Evolutionary conservation across 129 eudicot species (phyloP).

Genomic region (Tanacetum coccineum): DNA sequence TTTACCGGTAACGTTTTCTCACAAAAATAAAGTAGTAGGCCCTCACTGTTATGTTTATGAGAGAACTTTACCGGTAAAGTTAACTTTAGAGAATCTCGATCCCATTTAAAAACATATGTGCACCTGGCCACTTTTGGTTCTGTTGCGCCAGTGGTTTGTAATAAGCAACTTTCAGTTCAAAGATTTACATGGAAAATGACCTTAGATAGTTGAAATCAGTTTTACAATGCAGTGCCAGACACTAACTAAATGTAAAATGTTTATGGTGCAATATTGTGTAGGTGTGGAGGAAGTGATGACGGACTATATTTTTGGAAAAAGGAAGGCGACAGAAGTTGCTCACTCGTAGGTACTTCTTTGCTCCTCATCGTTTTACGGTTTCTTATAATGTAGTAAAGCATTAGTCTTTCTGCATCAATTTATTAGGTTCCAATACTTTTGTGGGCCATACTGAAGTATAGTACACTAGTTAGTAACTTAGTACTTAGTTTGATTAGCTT

Average conservation of each 20-base stretch:
- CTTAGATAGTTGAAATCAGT: too few species aligned
- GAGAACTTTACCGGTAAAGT: too few species aligned
- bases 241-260: background rate
- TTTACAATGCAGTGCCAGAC: too few species aligned
- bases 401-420: background rate
- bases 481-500: background rate
- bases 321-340: slow-evolving; percentile 81
- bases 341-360: slow-evolving; percentile 72
- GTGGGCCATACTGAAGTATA: background rate
- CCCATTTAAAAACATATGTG: too few species aligned
- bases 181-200: too few species aligned
- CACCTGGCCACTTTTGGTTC: too few species aligned
- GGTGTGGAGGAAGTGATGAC: slow-evolving; percentile 61
- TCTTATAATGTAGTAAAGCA: background rate
- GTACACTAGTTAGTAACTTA: background rate
- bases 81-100: too few species aligned
- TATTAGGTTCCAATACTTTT: background rate
- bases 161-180: too few species aligned
- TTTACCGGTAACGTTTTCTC: too few species aligned
- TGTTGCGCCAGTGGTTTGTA: too few species aligned
- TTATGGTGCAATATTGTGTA: background rate
- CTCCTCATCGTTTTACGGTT: background rate
- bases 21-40: too few species aligned
- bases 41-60: too few species aligned
- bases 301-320: slow-evolving; percentile 76